These are phyloP conservation scores for Calonectria montana DNA, from an alignment of 2,329 filamentous ascomycete genomes.

Conservation along the genomic window DNA sequence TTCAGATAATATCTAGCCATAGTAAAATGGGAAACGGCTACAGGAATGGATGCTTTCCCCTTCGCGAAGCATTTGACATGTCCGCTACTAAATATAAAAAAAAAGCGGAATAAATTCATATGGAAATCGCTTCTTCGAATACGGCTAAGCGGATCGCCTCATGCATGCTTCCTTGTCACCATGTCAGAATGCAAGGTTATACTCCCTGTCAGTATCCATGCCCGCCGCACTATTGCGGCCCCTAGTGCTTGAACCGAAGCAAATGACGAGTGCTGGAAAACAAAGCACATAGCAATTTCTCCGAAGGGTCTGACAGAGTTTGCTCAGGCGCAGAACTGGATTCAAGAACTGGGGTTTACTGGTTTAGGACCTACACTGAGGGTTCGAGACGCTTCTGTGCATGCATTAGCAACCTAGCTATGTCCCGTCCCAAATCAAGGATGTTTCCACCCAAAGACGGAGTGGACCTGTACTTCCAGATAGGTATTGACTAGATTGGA, in stretches of 20 bases:
- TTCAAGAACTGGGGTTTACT: too few relatives aligned
- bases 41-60: too few relatives aligned
- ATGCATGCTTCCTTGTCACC: constrained; percentile 26
- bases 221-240: not conserved
- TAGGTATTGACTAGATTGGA: not conserved
- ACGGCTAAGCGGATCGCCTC: constrained; percentile 33
- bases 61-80: too few relatives aligned
- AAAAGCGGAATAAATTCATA: too few relatives aligned
- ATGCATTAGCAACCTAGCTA: not conserved
- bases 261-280: constrained; percentile 4
- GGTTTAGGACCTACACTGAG: not conserved
- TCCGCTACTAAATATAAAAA: too few relatives aligned
- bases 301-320: not conserved
- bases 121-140: constrained; percentile 34
- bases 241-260: not conserved
- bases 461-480: not conserved
- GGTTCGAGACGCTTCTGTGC: not conserved
- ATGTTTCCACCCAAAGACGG: not conserved
- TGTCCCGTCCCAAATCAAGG: not conserved
- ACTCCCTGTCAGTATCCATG: constrained; percentile 8
- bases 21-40: too few relatives aligned
- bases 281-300: constrained; percentile 3
- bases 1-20: too few relatives aligned
- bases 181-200: constrained; percentile 16
- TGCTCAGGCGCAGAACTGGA: not conserved